Evolutionary conservation across 2,329 filamentous ascomycete species (phyloP).

Genomic region (Bretziella fagacearum): DNA sequence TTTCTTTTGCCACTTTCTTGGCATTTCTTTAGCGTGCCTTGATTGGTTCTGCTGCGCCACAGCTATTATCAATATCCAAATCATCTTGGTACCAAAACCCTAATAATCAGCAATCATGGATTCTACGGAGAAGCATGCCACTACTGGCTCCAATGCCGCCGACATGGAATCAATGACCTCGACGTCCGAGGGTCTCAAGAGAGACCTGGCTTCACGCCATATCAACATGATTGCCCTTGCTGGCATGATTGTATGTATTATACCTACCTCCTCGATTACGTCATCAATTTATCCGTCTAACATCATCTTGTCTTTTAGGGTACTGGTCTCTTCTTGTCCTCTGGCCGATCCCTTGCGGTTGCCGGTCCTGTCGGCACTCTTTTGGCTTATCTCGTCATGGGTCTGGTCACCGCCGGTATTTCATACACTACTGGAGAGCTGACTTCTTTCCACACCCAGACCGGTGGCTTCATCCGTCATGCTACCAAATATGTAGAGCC

Average conservation of each 20-base stretch:
- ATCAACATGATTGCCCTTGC: slow-evolving; percentile 25
- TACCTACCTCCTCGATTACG: neutral
- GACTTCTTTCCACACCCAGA: slow-evolving; percentile 19
- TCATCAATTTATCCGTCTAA: neutral
- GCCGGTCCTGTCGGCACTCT: slow-evolving; percentile 28
- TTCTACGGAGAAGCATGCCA: neutral
- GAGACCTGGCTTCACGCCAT: slow-evolving; percentile 20
- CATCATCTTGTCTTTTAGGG: slow-evolving; percentile 19
- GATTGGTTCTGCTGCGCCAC: neutral
- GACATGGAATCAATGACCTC: neutral
- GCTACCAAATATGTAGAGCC: slow-evolving; percentile 21
- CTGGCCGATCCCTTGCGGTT: slow-evolving; percentile 30
- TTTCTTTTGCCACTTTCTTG: neutral
- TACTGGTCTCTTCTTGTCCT: slow-evolving; percentile 32
- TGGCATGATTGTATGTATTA: slow-evolving; percentile 18
- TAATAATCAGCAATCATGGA: no score
- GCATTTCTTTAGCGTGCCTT: neutral
- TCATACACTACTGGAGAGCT: slow-evolving; percentile 29
- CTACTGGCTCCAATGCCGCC: neutral
- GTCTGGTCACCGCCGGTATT: slow-evolving; percentile 37
- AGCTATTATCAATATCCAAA: no score
- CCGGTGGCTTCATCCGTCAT: slow-evolving; percentile 20
- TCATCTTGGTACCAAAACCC: no score
- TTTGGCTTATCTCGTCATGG: slow-evolving; percentile 27
- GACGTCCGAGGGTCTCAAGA: slow-evolving; percentile 5